Conservation (phyloP, 2,329 filamentous ascomycete genomes). For the Sphaerulina vaccinii region DNA sequence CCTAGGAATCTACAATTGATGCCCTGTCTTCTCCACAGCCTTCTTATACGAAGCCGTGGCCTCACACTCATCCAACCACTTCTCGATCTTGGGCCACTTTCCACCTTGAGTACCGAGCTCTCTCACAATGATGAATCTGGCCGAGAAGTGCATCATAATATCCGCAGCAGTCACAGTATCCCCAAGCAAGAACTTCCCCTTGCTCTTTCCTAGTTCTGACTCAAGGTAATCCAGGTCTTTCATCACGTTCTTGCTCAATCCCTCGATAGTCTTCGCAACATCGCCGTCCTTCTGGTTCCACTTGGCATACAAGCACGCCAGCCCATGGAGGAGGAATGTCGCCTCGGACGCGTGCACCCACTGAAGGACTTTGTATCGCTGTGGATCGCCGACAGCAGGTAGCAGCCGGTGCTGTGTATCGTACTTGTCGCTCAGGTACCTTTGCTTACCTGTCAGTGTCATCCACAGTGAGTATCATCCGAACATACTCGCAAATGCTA, state of each 20-base stretch:
- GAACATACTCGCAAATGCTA: slow-evolving; percentile 47
- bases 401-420: slow-evolving; percentile 42
- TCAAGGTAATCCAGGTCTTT: slow-evolving; percentile 50
- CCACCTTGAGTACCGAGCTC: slow-evolving; percentile 40
- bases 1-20: slow-evolving; percentile 28
- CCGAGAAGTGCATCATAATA: slow-evolving; percentile 47
- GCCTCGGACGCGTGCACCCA: slow-evolving; percentile 51
- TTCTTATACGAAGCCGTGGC: slow-evolving; percentile 38
- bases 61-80: slow-evolving; percentile 42
- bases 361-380: slow-evolving; percentile 42
- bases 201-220: slow-evolving; percentile 41
- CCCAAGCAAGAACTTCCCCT: slow-evolving; percentile 44
- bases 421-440: slow-evolving; percentile 50
- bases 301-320: slow-evolving; percentile 47
- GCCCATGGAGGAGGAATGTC: slow-evolving; percentile 47
- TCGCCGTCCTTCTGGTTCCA: slow-evolving; percentile 44
- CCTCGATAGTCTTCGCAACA: slow-evolving; percentile 39
- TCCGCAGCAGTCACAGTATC: slow-evolving; percentile 46
- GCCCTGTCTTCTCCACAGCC: slow-evolving; percentile 45
- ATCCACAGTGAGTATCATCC: background rate
- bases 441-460: too few species aligned
- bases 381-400: slow-evolving; percentile 36
- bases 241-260: slow-evolving; percentile 44
- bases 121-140: slow-evolving; percentile 41
- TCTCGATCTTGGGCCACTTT: slow-evolving; percentile 36